phyloP scores from a whole-genome alignment of 352 stramenopile genomes.

The Phytophthora sp. region DNA sequence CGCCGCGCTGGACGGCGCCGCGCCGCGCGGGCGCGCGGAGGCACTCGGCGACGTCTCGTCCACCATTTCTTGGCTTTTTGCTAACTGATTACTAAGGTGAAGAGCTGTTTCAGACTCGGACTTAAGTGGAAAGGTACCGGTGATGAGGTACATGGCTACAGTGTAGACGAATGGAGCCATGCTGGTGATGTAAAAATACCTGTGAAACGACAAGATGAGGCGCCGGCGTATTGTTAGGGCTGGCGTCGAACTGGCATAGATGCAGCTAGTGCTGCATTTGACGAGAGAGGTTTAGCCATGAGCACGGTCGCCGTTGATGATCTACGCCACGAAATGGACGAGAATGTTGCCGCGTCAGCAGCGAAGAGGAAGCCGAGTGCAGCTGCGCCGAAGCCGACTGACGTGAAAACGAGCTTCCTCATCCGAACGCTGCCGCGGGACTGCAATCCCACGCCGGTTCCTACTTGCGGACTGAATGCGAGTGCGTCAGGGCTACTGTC shows the following conservation, averaged over 20 bases:
- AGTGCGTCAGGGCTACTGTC: slow-evolving; percentile 28
- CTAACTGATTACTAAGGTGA: not conserved
- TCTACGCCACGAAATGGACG: slow-evolving; percentile 55
- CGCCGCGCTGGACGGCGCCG: slow-evolving; percentile 1
- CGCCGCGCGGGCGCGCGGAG: not conserved
- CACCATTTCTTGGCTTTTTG: slow-evolving; percentile 20
- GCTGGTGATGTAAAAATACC: too few species aligned
- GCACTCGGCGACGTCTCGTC: slow-evolving; percentile 13
- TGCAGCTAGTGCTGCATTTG: slow-evolving; percentile 4
- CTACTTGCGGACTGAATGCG: slow-evolving; percentile 5
- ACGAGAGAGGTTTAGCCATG: slow-evolving; percentile 25
- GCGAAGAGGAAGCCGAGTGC: slow-evolving; percentile 12
- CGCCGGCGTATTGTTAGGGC: too few species aligned
- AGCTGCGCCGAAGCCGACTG: not conserved
- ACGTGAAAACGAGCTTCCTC: slow-evolving; percentile 62
- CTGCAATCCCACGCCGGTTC: slow-evolving; percentile 72
- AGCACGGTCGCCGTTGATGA: slow-evolving; percentile 49
- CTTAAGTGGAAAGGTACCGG: not conserved
- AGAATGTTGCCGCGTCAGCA: not conserved
- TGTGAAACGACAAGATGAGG: too few species aligned
- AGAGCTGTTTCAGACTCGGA: too few species aligned
- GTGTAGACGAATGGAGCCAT: too few species aligned
- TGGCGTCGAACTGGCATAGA: not conserved
- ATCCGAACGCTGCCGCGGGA: slow-evolving; percentile 75
- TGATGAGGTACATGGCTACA: not conserved